A percentile compares a stretch with the other conserved stretches of the same genome.
phyloP scores from a whole-genome alignment of 2,329 filamentous ascomycete species.

The Cladophialophora bantiana region DNA sequence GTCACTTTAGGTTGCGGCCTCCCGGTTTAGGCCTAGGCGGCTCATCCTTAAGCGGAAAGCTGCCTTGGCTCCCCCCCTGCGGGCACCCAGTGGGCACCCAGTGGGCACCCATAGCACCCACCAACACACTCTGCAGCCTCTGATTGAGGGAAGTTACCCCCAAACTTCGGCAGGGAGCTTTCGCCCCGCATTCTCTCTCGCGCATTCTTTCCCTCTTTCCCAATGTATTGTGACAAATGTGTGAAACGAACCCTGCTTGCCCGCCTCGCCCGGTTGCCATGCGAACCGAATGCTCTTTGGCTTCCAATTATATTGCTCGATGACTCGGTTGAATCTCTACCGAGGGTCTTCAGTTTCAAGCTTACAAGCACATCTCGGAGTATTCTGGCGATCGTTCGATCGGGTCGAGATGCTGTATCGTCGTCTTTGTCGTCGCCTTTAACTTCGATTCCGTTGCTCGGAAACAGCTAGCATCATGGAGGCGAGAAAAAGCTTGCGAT shows the following conservation, averaged over 20 bases:
- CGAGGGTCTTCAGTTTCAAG: neutral
- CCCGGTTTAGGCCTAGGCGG: conserved; percentile 14
- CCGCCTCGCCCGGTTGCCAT: conserved; percentile 7
- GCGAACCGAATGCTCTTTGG: neutral
- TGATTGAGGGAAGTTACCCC: conserved; percentile 14
- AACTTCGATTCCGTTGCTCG: neutral
- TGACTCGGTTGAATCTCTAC: neutral
- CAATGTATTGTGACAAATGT: neutral
- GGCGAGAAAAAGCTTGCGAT: neutral
- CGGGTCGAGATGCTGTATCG: neutral
- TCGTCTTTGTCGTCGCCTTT: neutral
- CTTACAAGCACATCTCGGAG: conserved; percentile 1
- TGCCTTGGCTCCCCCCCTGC: neutral
- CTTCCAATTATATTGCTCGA: neutral
- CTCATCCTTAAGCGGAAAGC: neutral
- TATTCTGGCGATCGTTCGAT: conserved; percentile 2
- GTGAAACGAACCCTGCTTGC: neutral
- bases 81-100: conserved; percentile 1
- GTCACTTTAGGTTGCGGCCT: conserved; percentile 19
- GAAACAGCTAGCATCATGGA: neutral
- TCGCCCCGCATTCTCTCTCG: conserved; percentile 17
- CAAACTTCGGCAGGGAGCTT: conserved; percentile 5
- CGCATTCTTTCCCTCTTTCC: neutral
- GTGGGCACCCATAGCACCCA: neutral
- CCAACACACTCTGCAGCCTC: neutral